Base-by-base conservation (phyloP, 176 grass and related monocot species). In the Juncus effusus region DNA sequence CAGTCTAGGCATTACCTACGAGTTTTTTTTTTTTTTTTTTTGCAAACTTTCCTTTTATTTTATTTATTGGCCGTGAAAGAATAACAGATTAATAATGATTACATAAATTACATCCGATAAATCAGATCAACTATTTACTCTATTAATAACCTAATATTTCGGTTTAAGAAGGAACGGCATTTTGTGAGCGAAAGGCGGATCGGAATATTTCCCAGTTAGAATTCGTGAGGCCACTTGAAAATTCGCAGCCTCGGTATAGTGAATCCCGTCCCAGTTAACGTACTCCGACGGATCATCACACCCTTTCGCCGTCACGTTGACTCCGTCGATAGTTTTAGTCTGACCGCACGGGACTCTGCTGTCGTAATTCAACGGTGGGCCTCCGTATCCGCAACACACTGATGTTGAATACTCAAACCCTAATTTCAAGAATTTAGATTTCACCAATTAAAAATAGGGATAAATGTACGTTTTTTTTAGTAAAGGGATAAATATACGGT, bases 221-320 rank as follows among this genome's bases (percentile, higher is more conserved):
- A 99, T 99, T 78, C 83, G 82, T 14, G 83, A 97, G 40, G 88
- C 60, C 13, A 93, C 67, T 11, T 89, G 85, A 69, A 79, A 87
- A 78, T 93, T 97, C 36, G 85, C 88, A 69, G 85, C 85, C 74
- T 97, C 94, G 0, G 88, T 93, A 59, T 89, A 93, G 72, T 97
- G 94, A 75, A 97, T 89, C 35, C 94, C 94, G 44, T 97, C 94
- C 94, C 94, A 97, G n/a, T 84, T 97, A 69, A 93, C 75, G 56
- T 80, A 81, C 63, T 86, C 88, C 4, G 85, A 82, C 11, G 51
- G 73, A 75, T 97, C 88, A 52, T 82, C 73, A 16, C 94, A 97
- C 42, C 85, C 88, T 82, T 78, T 84, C 13, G 88, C 88, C n/a
- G 88, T 97, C 13, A 80, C 82, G 7, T 67, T 78, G 35, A 71